phyloP scores from a whole-genome alignment of 2,329 filamentous ascomycete genomes.

The Botrytis fabae region DNA sequence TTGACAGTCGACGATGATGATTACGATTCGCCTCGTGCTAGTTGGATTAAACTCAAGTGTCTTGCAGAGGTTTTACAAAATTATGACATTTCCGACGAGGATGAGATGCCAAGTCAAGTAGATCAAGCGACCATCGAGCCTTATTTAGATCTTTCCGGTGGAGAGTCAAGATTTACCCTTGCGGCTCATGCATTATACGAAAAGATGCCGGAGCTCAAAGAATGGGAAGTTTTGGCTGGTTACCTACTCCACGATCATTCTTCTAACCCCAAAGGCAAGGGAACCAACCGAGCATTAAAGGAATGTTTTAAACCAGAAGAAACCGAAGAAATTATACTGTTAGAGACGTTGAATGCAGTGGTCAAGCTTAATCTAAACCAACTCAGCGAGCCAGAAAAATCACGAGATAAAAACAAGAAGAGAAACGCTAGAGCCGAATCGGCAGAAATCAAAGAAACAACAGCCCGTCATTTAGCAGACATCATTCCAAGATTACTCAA shows the following conservation, averaged over 20 bases:
- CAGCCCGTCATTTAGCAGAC: conserved; percentile 73
- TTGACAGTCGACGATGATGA: conserved; percentile 71
- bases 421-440: conserved; percentile 58
- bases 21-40: conserved; percentile 70
- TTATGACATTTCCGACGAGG: conserved; percentile 72
- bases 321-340: conserved; percentile 75
- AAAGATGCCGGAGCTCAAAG: conserved; percentile 73
- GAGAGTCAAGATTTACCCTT: conserved; percentile 80
- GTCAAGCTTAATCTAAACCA: conserved; percentile 73
- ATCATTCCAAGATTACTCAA: conserved; percentile 83
- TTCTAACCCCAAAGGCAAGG: conserved; percentile 59
- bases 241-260: conserved; percentile 94
- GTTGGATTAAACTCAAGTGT: conserved; percentile 92
- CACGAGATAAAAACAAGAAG: conserved; percentile 54
- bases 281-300: conserved; percentile 55
- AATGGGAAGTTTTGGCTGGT: conserved; percentile 86
- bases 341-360: conserved; percentile 82
- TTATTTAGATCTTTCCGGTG: conserved; percentile 58
- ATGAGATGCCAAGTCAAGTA: conserved; percentile 54
- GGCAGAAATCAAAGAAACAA: conserved; percentile 72
- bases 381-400: conserved; percentile 63
- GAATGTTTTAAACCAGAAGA: conserved; percentile 38
- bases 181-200: conserved; percentile 86
- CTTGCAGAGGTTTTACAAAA: conserved; percentile 78
- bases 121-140: conserved; percentile 45